Percentiles rank a stretch among this genome's conserved stretches.
Conservation (phyloP, 139 green algal genomes). For the Pleodorina starrii region DNA sequence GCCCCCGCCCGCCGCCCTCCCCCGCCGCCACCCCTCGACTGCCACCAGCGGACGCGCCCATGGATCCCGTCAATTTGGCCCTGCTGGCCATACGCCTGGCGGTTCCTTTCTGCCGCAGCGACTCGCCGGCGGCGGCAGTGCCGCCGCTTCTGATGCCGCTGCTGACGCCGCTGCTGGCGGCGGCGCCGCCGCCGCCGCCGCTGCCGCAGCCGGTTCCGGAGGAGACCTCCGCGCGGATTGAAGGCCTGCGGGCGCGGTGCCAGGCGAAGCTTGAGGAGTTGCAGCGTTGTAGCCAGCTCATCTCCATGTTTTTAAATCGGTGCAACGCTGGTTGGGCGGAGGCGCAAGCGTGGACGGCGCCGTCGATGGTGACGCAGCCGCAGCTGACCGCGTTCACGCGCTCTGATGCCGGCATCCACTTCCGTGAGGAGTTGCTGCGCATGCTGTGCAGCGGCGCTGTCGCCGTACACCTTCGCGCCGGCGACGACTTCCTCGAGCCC, state of each 20-base stretch:
- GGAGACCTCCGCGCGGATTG: not conserved
- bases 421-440: not conserved
- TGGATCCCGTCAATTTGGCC: too few relatives aligned
- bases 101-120: too few relatives aligned
- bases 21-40: too few relatives aligned
- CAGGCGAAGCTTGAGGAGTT: constrained; percentile 1
- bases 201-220: not conserved
- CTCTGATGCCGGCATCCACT: not conserved
- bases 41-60: too few relatives aligned
- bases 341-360: constrained; percentile 31
- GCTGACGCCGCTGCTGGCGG: not conserved
- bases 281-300: not conserved
- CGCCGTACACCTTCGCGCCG: constrained; percentile 34
- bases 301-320: constrained; percentile 48
- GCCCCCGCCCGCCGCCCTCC: too few relatives aligned
- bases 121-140: too few relatives aligned
- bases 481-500: constrained; percentile 7
- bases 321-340: constrained; percentile 56
- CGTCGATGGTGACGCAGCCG: constrained; percentile 5
- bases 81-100: too few relatives aligned
- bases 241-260: not conserved
- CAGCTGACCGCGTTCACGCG: not conserved
- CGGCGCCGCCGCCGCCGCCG: not conserved
- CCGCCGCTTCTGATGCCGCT: too few relatives aligned
- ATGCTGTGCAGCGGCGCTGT: not conserved